These are phyloP conservation scores for Candida sanyaensis DNA, from an alignment of 1,139 yeast species.

Conservation along the genomic window DNA sequence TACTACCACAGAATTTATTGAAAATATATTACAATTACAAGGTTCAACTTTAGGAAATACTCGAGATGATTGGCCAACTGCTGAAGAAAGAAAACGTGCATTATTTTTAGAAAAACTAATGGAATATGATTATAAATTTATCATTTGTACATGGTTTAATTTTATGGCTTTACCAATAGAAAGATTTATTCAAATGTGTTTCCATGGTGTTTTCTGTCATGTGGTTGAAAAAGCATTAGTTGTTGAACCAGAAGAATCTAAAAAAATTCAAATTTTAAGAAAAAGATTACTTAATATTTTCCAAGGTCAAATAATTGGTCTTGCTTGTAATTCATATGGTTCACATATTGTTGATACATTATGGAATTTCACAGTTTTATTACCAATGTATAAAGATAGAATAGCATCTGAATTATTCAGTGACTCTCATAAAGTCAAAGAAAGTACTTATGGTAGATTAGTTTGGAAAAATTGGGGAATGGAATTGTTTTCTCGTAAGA, in stretches of 20 bases:
- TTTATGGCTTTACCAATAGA: constrained; percentile 60
- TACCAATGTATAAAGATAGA: constrained; percentile 85
- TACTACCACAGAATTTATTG: constrained; percentile 54
- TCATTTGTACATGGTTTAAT: constrained; percentile 60
- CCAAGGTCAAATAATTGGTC: constrained; percentile 50
- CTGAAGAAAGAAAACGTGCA: constrained; percentile 83
- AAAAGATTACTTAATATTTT: constrained; percentile 74
- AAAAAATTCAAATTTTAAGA: constrained; percentile 52
- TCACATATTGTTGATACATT: constrained; percentile 87
- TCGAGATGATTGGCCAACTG: constrained; percentile 88
- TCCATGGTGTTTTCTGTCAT: constrained; percentile 88
- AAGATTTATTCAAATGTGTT: constrained; percentile 68
- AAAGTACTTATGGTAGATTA: constrained; percentile 80
- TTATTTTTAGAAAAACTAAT: constrained; percentile 71
- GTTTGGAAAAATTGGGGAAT: constrained; percentile 96
- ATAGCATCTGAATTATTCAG: constrained; percentile 68
- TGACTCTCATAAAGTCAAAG: constrained; percentile 72
- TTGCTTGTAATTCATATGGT: constrained; percentile 87
- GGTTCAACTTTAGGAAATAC: constrained; percentile 80
- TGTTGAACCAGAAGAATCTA: constrained; percentile 44
- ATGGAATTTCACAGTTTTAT: constrained; percentile 75
- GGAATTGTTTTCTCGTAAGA: constrained; percentile 75
- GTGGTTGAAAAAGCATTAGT: constrained; percentile 67
- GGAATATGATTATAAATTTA: constrained; percentile 62
- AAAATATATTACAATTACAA: constrained; percentile 63